Conservation (phyloP, 805 yeast species). For the Nakazawaea wickerhamii region DNA sequence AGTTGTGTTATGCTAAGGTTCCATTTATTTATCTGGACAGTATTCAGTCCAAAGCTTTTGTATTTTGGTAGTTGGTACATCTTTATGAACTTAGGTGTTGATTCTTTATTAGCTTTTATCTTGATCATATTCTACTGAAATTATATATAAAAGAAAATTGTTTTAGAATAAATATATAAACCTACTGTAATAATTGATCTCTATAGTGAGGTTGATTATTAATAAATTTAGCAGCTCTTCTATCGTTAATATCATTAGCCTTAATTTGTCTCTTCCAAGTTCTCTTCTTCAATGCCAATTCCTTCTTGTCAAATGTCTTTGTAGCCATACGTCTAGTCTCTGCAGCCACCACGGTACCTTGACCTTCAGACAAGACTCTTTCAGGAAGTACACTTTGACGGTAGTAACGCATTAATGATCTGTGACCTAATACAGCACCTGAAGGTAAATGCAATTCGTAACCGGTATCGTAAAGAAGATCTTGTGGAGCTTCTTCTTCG, state of each 20-base stretch:
- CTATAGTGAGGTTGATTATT: constrained; percentile 85
- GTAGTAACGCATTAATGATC: constrained; percentile 66
- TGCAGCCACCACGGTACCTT: constrained; percentile 69
- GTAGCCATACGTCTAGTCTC: constrained; percentile 56
- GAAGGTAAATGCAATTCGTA: constrained; percentile 68
- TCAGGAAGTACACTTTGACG: constrained; percentile 58
- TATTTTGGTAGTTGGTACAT: constrained; percentile 75
- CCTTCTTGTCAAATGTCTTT: constrained; percentile 32
- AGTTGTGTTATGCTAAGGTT: constrained; percentile 74
- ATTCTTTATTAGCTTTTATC: constrained; percentile 21
- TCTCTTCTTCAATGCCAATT: constrained; percentile 41
- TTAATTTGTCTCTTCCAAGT: constrained; percentile 55
- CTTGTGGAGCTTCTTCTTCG: constrained; percentile 26
- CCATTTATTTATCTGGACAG: constrained; percentile 96
- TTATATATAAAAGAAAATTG: neutral
- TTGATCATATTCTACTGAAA: constrained; percentile 6
- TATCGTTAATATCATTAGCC: constrained; percentile 44
- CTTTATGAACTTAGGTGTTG: constrained; percentile 40
- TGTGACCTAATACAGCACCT: constrained; percentile 77
- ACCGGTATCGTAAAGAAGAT: constrained; percentile 34
- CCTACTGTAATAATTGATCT: constrained; percentile 55
- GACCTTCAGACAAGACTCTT: constrained; percentile 52
- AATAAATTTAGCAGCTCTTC: constrained; percentile 58
- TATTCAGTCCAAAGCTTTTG: constrained; percentile 87
- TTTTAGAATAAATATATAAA: neutral